These are phyloP conservation scores for Oryza nivara DNA, from an alignment of 176 grass and related monocot species.

Conservation along the genomic window DNA sequence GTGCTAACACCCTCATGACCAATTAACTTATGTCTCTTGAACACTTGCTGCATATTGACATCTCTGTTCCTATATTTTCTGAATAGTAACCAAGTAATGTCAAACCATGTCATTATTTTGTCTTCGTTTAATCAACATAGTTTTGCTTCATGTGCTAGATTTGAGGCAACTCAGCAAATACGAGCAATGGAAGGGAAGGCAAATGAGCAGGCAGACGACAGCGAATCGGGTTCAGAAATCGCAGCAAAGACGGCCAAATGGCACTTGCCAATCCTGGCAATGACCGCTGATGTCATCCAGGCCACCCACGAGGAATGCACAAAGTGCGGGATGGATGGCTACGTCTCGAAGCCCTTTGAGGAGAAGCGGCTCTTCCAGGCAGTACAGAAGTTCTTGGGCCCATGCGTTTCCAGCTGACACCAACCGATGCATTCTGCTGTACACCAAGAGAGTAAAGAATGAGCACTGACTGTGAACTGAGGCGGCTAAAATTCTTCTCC, in stretches of 20 bases:
- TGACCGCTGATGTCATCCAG: constrained; percentile 98
- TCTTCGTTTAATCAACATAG: constrained; percentile 21
- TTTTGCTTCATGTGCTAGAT: constrained; percentile 44
- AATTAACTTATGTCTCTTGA: neutral
- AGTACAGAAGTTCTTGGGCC: constrained; percentile 73
- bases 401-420: constrained; percentile 36
- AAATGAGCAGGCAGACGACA: constrained; percentile 40
- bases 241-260: constrained; percentile 27
- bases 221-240: constrained; percentile 29
- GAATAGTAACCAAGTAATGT: neutral
- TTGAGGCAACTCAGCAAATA: constrained; percentile 87
- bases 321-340: constrained; percentile 90
- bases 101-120: neutral
- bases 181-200: constrained; percentile 67
- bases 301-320: constrained; percentile 87
- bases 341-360: constrained; percentile 96
- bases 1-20: neutral
- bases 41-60: neutral
- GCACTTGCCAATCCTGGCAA: constrained; percentile 82
- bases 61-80: neutral
- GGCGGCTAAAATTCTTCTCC: constrained; percentile 27
- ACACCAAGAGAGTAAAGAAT: neutral
- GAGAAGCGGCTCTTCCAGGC: constrained; percentile 89
- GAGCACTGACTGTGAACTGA: constrained; percentile 19
- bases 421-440: neutral